These are phyloP conservation scores for Paramecium biaurelia DNA, from an alignment of 73 alveolate genomes.

Conservation along the genomic window DNA sequence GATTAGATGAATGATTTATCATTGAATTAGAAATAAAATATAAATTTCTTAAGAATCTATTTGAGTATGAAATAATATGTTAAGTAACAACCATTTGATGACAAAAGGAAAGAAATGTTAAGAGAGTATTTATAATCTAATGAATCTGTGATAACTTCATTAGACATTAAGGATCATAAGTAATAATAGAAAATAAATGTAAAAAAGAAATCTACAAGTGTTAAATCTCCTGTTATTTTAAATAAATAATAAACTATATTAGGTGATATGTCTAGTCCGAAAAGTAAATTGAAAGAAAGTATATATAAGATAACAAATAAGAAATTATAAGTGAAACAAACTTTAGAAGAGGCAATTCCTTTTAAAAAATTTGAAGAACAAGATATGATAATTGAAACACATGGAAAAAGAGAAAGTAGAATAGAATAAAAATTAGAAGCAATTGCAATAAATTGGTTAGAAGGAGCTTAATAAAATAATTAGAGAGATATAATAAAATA, in stretches of 20 bases:
- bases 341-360: constrained; percentile 30
- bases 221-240: background rate
- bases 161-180: background rate
- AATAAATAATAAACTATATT: background rate
- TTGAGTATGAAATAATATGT: constrained; percentile 4
- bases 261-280: background rate
- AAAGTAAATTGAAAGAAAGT: constrained; percentile 4
- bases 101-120: background rate
- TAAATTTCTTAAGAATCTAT: constrained; percentile 5
- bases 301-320: constrained; percentile 3
- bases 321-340: background rate
- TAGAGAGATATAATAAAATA: background rate
- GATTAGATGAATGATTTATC: background rate
- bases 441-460: constrained; percentile 1
- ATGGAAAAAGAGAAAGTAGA: background rate
- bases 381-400: background rate
- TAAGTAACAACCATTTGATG: background rate
- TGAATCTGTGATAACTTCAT: background rate
- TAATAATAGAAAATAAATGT: background rate
- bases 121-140: background rate
- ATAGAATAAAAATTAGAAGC: background rate
- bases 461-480: background rate
- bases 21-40: background rate
- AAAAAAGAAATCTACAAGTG: background rate
- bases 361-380: constrained; percentile 40